Evolutionary conservation across 2,329 filamentous ascomycete species (phyloP).

Genomic region (Epichloe baconii): DNA sequence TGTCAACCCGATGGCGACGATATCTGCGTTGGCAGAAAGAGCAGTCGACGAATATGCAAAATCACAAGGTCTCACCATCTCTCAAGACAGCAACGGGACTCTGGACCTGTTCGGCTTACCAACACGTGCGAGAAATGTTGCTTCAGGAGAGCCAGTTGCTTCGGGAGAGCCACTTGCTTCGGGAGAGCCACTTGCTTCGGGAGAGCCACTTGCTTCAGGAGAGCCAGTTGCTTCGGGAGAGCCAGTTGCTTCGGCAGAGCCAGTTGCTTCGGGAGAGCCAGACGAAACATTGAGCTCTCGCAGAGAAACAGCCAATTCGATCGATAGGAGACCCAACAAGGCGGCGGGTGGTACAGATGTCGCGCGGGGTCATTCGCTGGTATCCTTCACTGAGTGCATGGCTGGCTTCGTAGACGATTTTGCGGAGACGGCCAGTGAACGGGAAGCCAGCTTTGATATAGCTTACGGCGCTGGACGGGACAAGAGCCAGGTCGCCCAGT

Average conservation of each 20-base stretch:
- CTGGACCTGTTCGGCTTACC: constrained; percentile 44
- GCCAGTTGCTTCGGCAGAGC: no score
- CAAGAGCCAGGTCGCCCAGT: constrained; percentile 41
- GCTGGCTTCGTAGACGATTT: constrained; percentile 40
- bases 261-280: no score
- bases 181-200: no score
- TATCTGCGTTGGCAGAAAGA: constrained; percentile 54
- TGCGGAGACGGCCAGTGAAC: constrained; percentile 30
- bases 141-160: not conserved
- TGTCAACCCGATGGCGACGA: constrained; percentile 57
- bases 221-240: no score
- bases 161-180: no score
- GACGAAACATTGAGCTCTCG: no score
- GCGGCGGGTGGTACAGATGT: not conserved
- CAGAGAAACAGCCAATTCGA: no score
- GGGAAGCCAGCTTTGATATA: constrained; percentile 37
- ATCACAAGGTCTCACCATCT: constrained; percentile 29
- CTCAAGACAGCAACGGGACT: constrained; percentile 30
- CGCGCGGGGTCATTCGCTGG: constrained; percentile 6
- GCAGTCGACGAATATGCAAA: constrained; percentile 39
- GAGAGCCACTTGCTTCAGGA: no score
- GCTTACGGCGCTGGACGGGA: constrained; percentile 38
- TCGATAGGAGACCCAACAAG: no score
- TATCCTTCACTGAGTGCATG: constrained; percentile 54
- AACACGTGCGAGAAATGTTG: constrained; percentile 13